Conservation (phyloP, 352 stramenopile species). For the Phytophthora sp. region DNA sequence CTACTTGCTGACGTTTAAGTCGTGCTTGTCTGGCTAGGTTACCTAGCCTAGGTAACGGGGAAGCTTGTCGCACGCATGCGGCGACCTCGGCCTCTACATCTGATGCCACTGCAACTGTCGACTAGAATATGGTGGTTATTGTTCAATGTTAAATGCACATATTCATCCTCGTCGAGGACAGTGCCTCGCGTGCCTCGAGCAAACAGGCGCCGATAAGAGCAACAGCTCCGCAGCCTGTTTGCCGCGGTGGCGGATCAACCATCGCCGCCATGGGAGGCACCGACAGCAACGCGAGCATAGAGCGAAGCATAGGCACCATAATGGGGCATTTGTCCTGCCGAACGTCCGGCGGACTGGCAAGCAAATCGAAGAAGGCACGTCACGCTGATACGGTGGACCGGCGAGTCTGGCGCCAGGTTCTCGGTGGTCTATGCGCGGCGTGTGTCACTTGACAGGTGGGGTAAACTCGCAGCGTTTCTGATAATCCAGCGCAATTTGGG, state of each 20-base stretch:
- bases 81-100: background rate
- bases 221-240: constrained; percentile 34
- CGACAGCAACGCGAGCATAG: constrained; percentile 5
- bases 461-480: constrained; percentile 25
- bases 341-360: background rate
- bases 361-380: constrained; percentile 16
- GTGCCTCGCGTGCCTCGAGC: background rate
- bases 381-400: constrained; percentile 34
- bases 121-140: no score
- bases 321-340: no score
- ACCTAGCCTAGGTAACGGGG: constrained; percentile 16
- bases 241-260: constrained; percentile 16
- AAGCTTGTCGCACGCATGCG: constrained; percentile 9
- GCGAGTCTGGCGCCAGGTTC: constrained; percentile 23
- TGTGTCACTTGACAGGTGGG: constrained; percentile 9
- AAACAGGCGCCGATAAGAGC: constrained; percentile 34
- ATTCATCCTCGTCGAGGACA: background rate
- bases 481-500: no score
- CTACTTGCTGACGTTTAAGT: constrained; percentile 2
- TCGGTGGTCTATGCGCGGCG: constrained; percentile 25
- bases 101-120: constrained; percentile 11
- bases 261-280: background rate
- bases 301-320: constrained; percentile 15
- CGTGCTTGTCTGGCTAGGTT: no score
- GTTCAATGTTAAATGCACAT: no score